Evolutionary conservation across 495 filamentous ascomycete genomes (phyloP).

Genomic region (Hypoxylon subgilvum): DNA sequence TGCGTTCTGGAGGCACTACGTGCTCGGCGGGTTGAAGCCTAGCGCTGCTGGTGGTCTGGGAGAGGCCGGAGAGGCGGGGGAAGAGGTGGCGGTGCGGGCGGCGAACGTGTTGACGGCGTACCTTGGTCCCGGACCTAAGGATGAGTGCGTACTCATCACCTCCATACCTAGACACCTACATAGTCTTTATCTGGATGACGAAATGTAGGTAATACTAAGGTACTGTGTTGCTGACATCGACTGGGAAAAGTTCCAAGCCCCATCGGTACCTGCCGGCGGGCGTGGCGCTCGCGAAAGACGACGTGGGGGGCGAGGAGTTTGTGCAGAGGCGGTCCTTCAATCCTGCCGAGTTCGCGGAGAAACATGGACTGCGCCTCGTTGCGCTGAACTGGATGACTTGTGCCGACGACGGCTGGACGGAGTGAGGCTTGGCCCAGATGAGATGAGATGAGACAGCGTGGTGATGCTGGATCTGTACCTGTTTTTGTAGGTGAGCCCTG

Average conservation of each 20-base stretch:
- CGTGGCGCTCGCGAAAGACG: slow-evolving; percentile 16
- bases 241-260: slow-evolving; percentile 34
- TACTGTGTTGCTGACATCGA: not conserved
- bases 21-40: slow-evolving; percentile 31
- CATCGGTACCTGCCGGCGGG: slow-evolving; percentile 36
- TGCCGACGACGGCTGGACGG: slow-evolving; percentile 38
- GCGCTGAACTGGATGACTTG: slow-evolving; percentile 40
- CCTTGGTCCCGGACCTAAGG: slow-evolving; percentile 40
- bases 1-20: slow-evolving; percentile 41
- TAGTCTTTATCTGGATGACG: too few relatives aligned
- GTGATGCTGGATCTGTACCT: not conserved
- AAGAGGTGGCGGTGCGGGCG: not conserved
- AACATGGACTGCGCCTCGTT: slow-evolving; percentile 33
- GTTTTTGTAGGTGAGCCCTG: not conserved
- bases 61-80: too few relatives aligned
- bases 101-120: slow-evolving; percentile 29
- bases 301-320: slow-evolving; percentile 43
- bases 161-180: not conserved
- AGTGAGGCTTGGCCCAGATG: slow-evolving; percentile 11
- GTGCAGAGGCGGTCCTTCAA: slow-evolving; percentile 35
- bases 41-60: not conserved
- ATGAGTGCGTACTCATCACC: slow-evolving; percentile 25
- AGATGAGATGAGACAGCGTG: not conserved
- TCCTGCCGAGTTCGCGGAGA: slow-evolving; percentile 30
- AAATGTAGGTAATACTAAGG: too few relatives aligned